Percentiles rank a stretch among this genome's conserved stretches.
These are phyloP conservation scores for Centrapalus pauciflorus DNA, from an alignment of 129 eudicot genomes.

Conservation along the genomic window DNA sequence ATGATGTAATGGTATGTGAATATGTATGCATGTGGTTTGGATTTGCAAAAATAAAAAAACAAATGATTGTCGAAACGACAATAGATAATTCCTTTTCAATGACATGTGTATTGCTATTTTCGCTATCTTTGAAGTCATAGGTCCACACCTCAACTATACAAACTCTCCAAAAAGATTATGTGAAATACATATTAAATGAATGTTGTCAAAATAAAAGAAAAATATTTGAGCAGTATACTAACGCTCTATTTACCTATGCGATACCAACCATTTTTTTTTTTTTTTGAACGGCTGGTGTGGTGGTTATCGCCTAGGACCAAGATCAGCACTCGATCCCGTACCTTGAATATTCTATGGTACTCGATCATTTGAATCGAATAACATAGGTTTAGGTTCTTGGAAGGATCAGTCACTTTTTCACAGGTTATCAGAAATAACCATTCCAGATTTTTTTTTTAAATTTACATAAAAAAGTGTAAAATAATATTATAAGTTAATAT, in stretches of 20 bases:
- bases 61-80: neutral
- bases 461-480: no score
- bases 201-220: neutral
- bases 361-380: no score
- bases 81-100: neutral
- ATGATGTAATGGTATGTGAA: conserved; percentile 14
- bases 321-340: no score
- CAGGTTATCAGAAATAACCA: no score
- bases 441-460: no score
- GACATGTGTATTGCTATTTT: conserved; percentile 17
- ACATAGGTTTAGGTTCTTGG: neutral
- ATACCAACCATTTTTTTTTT: no score
- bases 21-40: neutral
- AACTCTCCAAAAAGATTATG: neutral
- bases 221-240: neutral
- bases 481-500: no score
- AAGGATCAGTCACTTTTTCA: no score
- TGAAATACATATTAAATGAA: neutral
- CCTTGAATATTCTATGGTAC: no score
- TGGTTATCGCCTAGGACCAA: no score
- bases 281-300: no score
- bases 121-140: neutral
- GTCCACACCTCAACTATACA: conserved; percentile 15
- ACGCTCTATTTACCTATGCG: no score
- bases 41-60: neutral